Conservation (phyloP, 495 filamentous ascomycete species). For the Penicillium pulvis region DNA sequence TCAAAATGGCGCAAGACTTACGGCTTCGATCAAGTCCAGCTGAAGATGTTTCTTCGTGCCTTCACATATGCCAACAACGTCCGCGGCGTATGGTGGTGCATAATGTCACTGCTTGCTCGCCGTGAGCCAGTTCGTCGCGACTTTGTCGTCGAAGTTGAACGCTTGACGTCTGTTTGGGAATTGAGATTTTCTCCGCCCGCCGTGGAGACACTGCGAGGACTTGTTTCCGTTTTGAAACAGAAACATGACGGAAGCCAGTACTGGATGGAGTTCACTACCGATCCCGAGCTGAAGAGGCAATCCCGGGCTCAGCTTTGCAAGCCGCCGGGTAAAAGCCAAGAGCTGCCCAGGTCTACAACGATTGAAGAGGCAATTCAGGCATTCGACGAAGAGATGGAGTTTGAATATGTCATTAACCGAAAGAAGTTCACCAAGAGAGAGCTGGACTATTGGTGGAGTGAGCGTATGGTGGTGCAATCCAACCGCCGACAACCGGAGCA, state of each 20-base stretch:
- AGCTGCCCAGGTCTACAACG: conserved; percentile 3
- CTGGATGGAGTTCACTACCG: conserved; percentile 1
- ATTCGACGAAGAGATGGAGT: conserved; percentile 33
- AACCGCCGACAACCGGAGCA: conserved; percentile 1
- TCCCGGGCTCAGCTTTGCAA: background rate
- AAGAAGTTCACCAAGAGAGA: background rate
- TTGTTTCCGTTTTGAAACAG: conserved; percentile 20
- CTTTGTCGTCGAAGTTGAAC: conserved; percentile 39
- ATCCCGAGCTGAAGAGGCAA: background rate
- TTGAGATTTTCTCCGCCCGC: background rate
- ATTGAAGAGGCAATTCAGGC: conserved; percentile 11
- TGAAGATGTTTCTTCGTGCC: conserved; percentile 47
- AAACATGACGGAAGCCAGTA: conserved; percentile 1
- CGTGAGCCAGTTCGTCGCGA: conserved; percentile 28
- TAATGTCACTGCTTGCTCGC: conserved; percentile 40
- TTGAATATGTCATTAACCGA: conserved; percentile 2
- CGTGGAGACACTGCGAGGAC: conserved; percentile 17
- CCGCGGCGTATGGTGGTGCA: conserved; percentile 47
- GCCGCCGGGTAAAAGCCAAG: background rate
- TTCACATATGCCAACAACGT: conserved; percentile 32
- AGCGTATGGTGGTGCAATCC: background rate
- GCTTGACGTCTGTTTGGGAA: conserved; percentile 25
- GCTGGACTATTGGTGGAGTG: conserved; percentile 1
- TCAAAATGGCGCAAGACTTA: conserved; percentile 38
- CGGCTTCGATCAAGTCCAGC: conserved; percentile 40